Evolutionary conservation across 2,329 filamentous ascomycete species (phyloP).

Genomic region (Alternaria postmessia): DNA sequence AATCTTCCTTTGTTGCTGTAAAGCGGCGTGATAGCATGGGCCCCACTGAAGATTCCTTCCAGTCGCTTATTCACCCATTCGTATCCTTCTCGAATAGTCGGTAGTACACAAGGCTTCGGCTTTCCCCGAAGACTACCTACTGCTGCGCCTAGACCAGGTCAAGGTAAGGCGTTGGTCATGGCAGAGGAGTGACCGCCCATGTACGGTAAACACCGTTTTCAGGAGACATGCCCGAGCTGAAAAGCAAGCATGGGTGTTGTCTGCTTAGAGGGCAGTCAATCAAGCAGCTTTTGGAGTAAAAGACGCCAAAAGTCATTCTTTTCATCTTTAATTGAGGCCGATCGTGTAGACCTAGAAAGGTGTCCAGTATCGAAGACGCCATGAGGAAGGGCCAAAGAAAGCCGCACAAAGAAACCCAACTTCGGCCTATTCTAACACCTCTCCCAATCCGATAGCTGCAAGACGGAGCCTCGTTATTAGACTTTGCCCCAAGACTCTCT

Average conservation of each 20-base stretch:
- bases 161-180: not conserved
- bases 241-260: not conserved
- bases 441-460: not conserved
- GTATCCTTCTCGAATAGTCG: conserved; percentile 3
- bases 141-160: not conserved
- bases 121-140: not conserved
- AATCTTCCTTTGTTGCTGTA: not conserved
- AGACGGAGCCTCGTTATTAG: not conserved
- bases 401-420: not conserved
- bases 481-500: not conserved
- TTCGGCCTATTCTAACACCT: not conserved
- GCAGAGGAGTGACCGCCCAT: not conserved
- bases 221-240: not conserved
- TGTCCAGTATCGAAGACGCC: not conserved
- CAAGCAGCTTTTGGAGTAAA: not conserved
- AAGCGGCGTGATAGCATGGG: not conserved
- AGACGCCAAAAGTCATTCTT: not conserved
- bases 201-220: not conserved
- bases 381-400: not conserved
- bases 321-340: not conserved
- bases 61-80: not conserved
- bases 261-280: not conserved
- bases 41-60: not conserved
- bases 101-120: not conserved
- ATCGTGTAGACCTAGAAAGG: not conserved